Conservation (phyloP, 164 flowering plant species). For the Pachysandra terminalis region DNA sequence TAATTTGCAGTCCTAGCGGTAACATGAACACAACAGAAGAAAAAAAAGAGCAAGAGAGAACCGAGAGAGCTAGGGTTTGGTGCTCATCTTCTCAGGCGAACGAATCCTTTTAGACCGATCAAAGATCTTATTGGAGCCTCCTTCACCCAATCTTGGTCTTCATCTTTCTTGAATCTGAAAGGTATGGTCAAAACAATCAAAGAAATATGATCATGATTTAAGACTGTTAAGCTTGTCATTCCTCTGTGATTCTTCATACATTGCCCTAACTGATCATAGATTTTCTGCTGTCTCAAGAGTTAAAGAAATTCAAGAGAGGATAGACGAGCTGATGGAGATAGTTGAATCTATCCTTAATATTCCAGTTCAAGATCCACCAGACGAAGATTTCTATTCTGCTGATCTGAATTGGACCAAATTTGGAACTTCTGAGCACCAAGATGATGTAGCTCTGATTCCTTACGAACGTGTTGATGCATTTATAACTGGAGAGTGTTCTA, state of each 20-base stretch:
- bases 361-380: conserved; percentile 72
- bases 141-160: too few species aligned
- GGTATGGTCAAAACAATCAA: too few species aligned
- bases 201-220: not conserved
- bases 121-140: too few species aligned
- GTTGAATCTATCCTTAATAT: conserved; percentile 49
- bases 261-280: not conserved
- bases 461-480: conserved; percentile 79
- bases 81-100: too few species aligned
- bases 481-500: conserved; percentile 84
- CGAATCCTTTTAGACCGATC: too few species aligned
- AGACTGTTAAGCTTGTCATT: not conserved
- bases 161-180: too few species aligned
- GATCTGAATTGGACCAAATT: conserved; percentile 77
- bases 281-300: not conserved
- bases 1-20: too few species aligned
- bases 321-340: conserved; percentile 45
- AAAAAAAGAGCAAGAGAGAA: too few species aligned
- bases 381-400: conserved; percentile 77
- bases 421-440: conserved; percentile 64
- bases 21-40: too few species aligned
- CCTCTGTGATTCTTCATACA: not conserved
- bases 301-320: not conserved
- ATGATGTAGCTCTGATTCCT: conserved; percentile 89
- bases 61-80: too few species aligned